Conservation (phyloP, 345 rosid species). For the Litchi chinensis region DNA sequence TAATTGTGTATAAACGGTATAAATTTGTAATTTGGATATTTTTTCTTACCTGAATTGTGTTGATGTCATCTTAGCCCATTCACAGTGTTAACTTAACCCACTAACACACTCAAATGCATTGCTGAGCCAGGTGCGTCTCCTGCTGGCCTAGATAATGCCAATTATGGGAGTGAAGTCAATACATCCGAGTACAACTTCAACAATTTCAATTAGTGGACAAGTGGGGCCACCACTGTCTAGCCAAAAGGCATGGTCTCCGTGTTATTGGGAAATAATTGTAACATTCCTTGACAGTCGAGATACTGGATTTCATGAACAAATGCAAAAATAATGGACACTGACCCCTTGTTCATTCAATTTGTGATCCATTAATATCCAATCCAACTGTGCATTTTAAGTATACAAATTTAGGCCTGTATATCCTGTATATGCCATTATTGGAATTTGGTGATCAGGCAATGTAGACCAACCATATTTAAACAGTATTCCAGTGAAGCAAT, state of each 20-base stretch:
- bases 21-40: no score
- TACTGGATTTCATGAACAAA: background rate
- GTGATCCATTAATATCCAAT: constrained; percentile 11
- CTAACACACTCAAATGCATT: background rate
- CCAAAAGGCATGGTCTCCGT: background rate
- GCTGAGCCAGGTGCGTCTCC: background rate
- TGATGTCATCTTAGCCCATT: background rate
- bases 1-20: no score
- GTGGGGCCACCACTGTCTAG: background rate
- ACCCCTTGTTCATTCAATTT: background rate
- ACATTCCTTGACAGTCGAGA: background rate
- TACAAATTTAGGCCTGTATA: background rate
- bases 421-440: background rate
- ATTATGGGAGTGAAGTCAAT: background rate
- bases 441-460: background rate
- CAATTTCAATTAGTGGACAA: background rate
- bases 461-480: no score
- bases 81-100: background rate
- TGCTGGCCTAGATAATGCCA: background rate
- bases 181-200: background rate
- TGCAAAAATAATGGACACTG: background rate
- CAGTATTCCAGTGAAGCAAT: background rate
- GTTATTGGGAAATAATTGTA: background rate
- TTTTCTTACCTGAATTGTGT: background rate
- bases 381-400: background rate